Evolutionary conservation across 345 rosid species (phyloP).

Genomic region (Gossypium herbaceum): DNA sequence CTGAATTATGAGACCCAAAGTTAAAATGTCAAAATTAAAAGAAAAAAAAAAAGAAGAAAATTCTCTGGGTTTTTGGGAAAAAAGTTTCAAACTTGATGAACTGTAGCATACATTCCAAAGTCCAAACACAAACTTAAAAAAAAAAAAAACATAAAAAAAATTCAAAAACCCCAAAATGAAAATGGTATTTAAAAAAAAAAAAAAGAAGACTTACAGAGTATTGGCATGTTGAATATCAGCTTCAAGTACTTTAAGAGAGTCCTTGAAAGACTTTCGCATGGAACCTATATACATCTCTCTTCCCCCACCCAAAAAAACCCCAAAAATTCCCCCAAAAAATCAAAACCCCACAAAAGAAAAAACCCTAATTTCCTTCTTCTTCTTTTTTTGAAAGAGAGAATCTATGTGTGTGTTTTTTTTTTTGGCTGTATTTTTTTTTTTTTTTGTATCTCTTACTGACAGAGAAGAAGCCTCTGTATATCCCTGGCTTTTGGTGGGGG

Average conservation of each 20-base stretch:
- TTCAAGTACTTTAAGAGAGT: conserved; percentile 62
- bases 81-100: neutral
- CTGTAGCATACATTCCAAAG: neutral
- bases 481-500: conserved; percentile 17
- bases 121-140: neutral
- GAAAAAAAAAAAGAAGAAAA: neutral
- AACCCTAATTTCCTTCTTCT: conserved; percentile 15
- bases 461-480: neutral
- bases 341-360: neutral
- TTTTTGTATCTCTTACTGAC: too few species aligned
- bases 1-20: neutral
- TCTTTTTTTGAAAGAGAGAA: neutral
- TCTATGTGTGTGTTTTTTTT: neutral
- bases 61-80: neutral
- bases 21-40: neutral
- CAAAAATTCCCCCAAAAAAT: neutral
- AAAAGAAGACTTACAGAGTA: conserved; percentile 34
- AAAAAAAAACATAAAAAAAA: neutral
- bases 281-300: conserved; percentile 42
- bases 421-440: too few species aligned
- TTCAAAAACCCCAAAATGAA: neutral
- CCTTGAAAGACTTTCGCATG: conserved; percentile 58
- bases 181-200: too few species aligned
- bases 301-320: neutral
- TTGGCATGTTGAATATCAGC: conserved; percentile 76